Base-by-base conservation (phyloP, 1,284 basidiomycete species). In the Nidula niveotomentosa region DNA sequence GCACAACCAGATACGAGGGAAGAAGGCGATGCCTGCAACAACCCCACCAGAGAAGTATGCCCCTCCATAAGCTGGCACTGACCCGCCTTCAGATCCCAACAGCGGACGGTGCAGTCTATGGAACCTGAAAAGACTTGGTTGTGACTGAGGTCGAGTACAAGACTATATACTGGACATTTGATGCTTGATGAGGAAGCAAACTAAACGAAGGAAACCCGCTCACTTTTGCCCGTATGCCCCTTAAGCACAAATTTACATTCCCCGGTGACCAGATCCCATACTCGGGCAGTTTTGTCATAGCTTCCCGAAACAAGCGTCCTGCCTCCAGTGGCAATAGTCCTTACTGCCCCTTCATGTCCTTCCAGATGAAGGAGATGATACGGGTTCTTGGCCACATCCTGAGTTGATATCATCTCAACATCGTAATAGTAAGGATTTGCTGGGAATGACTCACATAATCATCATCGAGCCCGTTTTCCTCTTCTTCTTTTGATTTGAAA, bases 231-330 rank as follows among this genome's bases (percentile, higher is more conserved):
- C 30, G 87, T 87, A 68, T 96, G 93, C 0, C 93, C 93, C 2
- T 78, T 76, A 46, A 96, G 76, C 3, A 87, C 79, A 76, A 87
- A 89, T 59, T 84, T 84, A 67, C 90, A 91, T 35, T 81, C 77
- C 7, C 94, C 94, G 8, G 85, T 89, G 57, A 93, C 78, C 55
- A 92, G 88, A 68, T 96, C 93, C 93, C 94, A 96, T 35, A 96
- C 88, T 43, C 93, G 85, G 17, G 95, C 91, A 4, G 85, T 90
- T 65, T 84, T 88, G 66, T 96, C 94, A 69, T 96, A 96, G 62
- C 91, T 94, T 18, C 92, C 94, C 15, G 91, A 94, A 15, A 95
- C 88, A 47, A 94, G 79, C 1, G 89, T 93, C 35, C 90, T 79
- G 8, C 23, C 23, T 23, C 23, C 23, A 23, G 92, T 91, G 35